Base-by-base conservation (phyloP, 129 eudicot species). In the Flaveria brownii region DNA sequence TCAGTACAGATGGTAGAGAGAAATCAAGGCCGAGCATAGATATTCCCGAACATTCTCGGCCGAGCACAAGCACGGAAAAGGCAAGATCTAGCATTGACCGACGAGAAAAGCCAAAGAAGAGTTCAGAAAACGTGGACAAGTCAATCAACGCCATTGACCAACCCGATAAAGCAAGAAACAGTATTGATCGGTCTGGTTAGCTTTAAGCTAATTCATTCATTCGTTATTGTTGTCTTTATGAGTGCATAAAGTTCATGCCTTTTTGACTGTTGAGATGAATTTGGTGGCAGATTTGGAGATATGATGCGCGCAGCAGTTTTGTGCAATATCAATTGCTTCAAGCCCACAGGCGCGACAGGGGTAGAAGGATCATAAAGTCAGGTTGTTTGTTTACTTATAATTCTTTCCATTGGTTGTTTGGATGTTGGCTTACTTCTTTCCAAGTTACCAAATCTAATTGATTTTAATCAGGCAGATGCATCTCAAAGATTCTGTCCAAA, bases 101-200 rank as follows among this genome's bases (percentile, higher is more conserved):
- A 83, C 78, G 85, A 69, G 97, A 93, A 73, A 85, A 76, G 83
- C 70, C 80, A 11, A 78, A 82, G 57, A 93, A 87, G 89, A 87
- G 87, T 77, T 47, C 66, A 68, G 97, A 93, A 42, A 20, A 22
- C 15, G 74, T 72, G 10, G 96, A 88, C 0, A 93, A 84, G 79
- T 68, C 88, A 73, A 83, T 66, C 74, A 88, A 70, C 64, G 66
- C 39, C 20, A 22, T 86, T 41, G 98, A 91, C 52, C 97, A 92
- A 74, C 88, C 90, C 12, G 99, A 95, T 77, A 91, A 84, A 87
- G 85, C 92, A 41, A 80, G 97, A 78, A 95, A 95, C 83, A 95
- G 97, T 85, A 92, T 95, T 84, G 99, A 95, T 77, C 96, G 99
- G 97, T 94, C 74, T 74, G 96, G 75, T 75, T 77, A 80, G 83